Evolutionary conservation across 306 rosid genomes (phyloP), one percentile per base, ranked within the genome.

Genomic region (Erythrophleum fordii): DNA sequence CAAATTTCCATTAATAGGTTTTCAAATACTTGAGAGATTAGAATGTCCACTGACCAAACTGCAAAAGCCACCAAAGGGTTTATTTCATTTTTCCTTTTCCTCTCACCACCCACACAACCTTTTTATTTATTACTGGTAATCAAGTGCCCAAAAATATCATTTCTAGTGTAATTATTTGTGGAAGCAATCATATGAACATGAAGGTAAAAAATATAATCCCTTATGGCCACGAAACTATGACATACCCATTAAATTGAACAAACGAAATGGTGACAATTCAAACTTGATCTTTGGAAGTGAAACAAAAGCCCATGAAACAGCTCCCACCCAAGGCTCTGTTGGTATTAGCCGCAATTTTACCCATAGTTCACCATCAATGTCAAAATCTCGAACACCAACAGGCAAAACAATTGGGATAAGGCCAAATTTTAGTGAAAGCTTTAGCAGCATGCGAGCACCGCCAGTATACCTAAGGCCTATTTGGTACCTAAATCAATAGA

Each of bases 281-380:
- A 96, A 93, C 88, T 96, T 96, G 93, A 96, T 96, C 82, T 92
- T 96, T 70, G 99, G 99, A 84, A 96, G 98, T 56, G 97, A 88
- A 91, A 93, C 99, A 82, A 96, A 96, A 71, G 99, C 99, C 99
- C 99, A 96, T 29, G 90, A 86, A 83, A 69, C 98, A 76, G 99
- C 99, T 76, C 99, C 99, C 20, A 96, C 99, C 92, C 95, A 96
- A 82, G 99, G 99, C 60, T 80, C 93, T 17, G 93, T 87, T 5
- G 99, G 99, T 82, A 96, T 93, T 53, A 96, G 77, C 48, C 98
- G 86, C 68, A 96, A 75, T 82, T 93, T 96, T 82, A 96, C 97
- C 99, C 99, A 96, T 83, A 96, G 92, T 79, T 96, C 99, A 61
- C 99, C 99, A 73, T 96, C 99, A 68, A 96, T 92, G 86, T 96